Percentiles rank a stretch among this genome's conserved stretches.
These are phyloP conservation scores for Russula vinacea DNA, from an alignment of 768 basidiomycete species.

Conservation along the genomic window DNA sequence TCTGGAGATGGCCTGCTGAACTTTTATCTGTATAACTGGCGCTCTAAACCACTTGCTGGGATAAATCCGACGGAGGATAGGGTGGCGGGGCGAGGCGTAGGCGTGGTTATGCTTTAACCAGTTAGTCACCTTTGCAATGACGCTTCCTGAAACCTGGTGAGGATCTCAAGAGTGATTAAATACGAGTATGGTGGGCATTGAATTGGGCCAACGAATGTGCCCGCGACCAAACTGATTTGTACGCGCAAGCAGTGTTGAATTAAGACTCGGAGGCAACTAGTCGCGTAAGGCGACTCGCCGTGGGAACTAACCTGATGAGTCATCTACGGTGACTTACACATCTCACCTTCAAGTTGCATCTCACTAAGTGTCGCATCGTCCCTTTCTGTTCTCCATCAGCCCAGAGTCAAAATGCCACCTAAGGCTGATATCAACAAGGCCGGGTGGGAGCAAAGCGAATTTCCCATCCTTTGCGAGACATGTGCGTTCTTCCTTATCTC, in stretches of 20 bases:
- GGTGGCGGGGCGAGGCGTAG: slow-evolving; percentile 75
- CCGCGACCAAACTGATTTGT: not conserved
- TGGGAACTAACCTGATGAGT: too few species aligned
- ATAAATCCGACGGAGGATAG: slow-evolving; percentile 49
- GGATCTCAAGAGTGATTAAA: not conserved
- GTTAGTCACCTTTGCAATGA: not conserved
- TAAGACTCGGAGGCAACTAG: too few species aligned
- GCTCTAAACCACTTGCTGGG: slow-evolving; percentile 76
- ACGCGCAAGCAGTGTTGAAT: too few species aligned
- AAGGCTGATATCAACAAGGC: slow-evolving; percentile 95
- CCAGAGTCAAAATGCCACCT: slow-evolving; percentile 49
- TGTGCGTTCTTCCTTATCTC: slow-evolving; percentile 48
- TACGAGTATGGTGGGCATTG: not conserved
- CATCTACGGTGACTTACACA: too few species aligned
- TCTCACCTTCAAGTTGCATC: too few species aligned
- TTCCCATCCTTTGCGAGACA: slow-evolving; percentile 91
- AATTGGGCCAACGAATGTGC: not conserved
- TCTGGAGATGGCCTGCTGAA: slow-evolving; percentile 87
- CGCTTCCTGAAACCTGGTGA: not conserved
- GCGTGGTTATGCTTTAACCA: slow-evolving; percentile 89
- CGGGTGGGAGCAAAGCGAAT: slow-evolving; percentile 91
- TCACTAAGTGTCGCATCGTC: not conserved
- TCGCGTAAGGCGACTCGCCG: too few species aligned
- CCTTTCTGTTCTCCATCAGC: not conserved
- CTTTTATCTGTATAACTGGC: slow-evolving; percentile 95